Base-by-base conservation (phyloP, 1,139 yeast genomes). In the Kodamaea sp. region DNA sequence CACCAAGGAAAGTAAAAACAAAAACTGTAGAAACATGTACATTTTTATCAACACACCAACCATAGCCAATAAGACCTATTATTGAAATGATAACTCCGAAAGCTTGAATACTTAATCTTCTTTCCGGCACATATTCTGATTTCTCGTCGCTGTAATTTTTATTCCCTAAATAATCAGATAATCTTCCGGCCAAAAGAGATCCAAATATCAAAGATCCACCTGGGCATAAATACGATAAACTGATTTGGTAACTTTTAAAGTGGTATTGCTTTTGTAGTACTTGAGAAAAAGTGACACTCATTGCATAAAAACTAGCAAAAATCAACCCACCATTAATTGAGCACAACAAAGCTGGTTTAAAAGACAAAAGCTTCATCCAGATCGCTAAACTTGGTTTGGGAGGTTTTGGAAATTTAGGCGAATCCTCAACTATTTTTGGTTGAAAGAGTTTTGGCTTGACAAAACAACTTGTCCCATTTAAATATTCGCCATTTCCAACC, bases 271-370 rank as follows among this genome's bases (percentile, higher is more conserved):
- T 48, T 31, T 65, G 57, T 30, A 79, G 57, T 9, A 63, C 60
- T 24, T 64, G 63, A 0, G 81, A 55, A 46, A 75, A 73, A 0
- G 79, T 73, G 8, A 79, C 78, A 45, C 74, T 70, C 43, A 78
- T 62, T 1, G 73, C 81, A 46, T 79, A 79, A 47, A 77, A 79
- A 10, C 76, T 63, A 3, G 82, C 76, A 60, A 78, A 78, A 24
- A 78, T 49, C 6, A 78, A 52, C 0, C 79, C 81, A 2, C 78
- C 71, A 33, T 72, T 70, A 2, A 75, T 33, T 0, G 81, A 73
- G 34, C 78, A 68, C 7, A 78, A 46, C 1, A 71, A 42, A 0
- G 78, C 76, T 1, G 82, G 81, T 15, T 57, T 56, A 41, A 62
- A 72, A 32, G 54, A 59, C 5, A 75, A 33, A 28, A 76, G 53